These are phyloP conservation scores for Penicillium macrosclerotiorum DNA, from an alignment of 495 filamentous ascomycete species.

Conservation along the genomic window DNA sequence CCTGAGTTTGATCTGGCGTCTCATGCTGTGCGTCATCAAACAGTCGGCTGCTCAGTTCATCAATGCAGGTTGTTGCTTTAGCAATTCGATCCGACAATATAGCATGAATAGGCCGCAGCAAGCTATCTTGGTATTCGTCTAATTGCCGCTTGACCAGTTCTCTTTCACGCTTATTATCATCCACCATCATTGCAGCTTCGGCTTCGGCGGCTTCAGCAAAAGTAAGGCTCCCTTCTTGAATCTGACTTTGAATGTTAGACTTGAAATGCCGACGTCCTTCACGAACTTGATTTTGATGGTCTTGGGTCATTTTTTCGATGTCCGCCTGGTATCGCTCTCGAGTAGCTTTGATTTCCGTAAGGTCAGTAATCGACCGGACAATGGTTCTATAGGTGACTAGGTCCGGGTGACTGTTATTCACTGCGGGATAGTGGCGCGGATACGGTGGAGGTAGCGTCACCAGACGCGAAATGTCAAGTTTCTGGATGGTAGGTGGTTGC, in stretches of 20 bases:
- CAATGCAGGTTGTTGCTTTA: conserved; percentile 63
- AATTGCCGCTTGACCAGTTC: conserved; percentile 69
- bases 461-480: conserved; percentile 84
- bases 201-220: conserved; percentile 80
- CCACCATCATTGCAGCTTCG: conserved; percentile 61
- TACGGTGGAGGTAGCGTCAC: conserved; percentile 93
- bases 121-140: conserved; percentile 69
- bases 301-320: conserved; percentile 33
- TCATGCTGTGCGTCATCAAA: conserved; percentile 69
- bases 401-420: conserved; percentile 93
- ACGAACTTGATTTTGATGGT: conserved; percentile 39
- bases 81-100: conserved; percentile 64
- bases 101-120: conserved; percentile 74
- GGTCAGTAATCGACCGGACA: conserved; percentile 73
- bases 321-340: conserved; percentile 56
- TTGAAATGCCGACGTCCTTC: conserved; percentile 52
- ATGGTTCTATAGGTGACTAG: conserved; percentile 71
- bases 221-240: conserved; percentile 70
- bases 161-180: conserved; percentile 59
- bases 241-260: conserved; percentile 67
- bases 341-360: conserved; percentile 66
- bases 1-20: conserved; percentile 79
- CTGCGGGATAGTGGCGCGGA: conserved; percentile 88
- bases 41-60: conserved; percentile 66
- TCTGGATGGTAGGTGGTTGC: conserved; percentile 46